These are phyloP conservation scores for Pulveroboletus sp. DNA, from an alignment of 768 basidiomycete species.

Conservation along the genomic window DNA sequence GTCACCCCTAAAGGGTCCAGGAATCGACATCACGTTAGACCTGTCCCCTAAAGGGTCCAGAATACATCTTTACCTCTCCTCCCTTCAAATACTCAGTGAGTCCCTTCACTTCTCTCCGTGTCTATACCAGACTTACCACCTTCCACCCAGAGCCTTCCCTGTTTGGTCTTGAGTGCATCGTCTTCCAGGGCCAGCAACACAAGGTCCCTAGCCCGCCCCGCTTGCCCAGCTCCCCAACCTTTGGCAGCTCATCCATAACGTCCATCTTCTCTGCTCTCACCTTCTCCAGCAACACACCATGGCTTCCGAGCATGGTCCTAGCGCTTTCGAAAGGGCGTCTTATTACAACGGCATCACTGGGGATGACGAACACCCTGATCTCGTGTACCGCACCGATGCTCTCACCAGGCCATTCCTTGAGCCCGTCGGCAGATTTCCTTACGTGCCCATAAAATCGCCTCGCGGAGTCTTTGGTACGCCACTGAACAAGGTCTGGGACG, in stretches of 20 bases:
- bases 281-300: background rate
- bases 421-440: conserved; percentile 25
- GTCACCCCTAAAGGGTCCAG: no score
- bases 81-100: no score
- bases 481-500: conserved; percentile 40
- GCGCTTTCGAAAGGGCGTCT: background rate
- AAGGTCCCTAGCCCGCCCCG: background rate
- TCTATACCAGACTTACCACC: background rate
- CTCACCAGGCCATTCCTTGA: conserved; percentile 27
- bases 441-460: conserved; percentile 37
- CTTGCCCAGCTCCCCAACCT: background rate
- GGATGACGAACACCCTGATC: background rate
- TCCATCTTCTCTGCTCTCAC: background rate
- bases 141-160: background rate
- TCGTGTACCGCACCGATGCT: background rate
- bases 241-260: no score
- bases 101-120: background rate
- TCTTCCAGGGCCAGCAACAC: background rate
- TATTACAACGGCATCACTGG: background rate
- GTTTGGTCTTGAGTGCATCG: background rate
- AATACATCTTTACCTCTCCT: no score
- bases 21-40: no score
- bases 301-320: background rate
- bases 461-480: conserved; percentile 38
- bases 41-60: no score